Percentiles rank a stretch among this genome's conserved stretches.
Conservation (phyloP, 805 yeast genomes). For the Kluyveromyces nonfermentans region DNA sequence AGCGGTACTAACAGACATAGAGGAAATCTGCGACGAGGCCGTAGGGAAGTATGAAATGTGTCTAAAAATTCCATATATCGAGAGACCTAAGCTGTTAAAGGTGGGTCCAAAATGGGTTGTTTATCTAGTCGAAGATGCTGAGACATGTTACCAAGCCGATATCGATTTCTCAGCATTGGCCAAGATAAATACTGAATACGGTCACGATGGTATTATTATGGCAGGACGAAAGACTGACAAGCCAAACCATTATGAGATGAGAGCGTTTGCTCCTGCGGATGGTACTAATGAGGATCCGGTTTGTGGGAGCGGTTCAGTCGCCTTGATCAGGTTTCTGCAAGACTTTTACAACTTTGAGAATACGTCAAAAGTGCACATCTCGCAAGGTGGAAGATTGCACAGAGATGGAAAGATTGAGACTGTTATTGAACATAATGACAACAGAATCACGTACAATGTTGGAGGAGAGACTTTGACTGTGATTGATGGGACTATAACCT, state of each 20-base stretch:
- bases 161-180: slow-evolving; percentile 27
- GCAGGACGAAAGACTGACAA: slow-evolving; percentile 29
- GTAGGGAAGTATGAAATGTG: slow-evolving; percentile 7
- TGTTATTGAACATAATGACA: slow-evolving; percentile 11
- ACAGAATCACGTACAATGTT: slow-evolving; percentile 20
- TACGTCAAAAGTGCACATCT: slow-evolving; percentile 17
- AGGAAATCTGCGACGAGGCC: slow-evolving; percentile 8
- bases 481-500: slow-evolving; percentile 26
- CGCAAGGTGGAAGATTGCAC: slow-evolving; percentile 33
- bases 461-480: slow-evolving; percentile 35
- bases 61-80: slow-evolving; percentile 9
- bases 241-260: slow-evolving; percentile 31
- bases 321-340: slow-evolving; percentile 25
- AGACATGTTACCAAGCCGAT: slow-evolving; percentile 26
- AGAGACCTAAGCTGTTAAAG: slow-evolving; percentile 25
- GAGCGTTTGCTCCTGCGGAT: slow-evolving; percentile 35
- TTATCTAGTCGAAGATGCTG: slow-evolving; percentile 25
- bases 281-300: slow-evolving; percentile 43
- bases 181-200: slow-evolving; percentile 11
- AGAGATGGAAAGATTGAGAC: slow-evolving; percentile 33
- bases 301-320: slow-evolving; percentile 43
- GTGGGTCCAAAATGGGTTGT: slow-evolving; percentile 43
- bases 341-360: slow-evolving; percentile 13
- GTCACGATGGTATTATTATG: slow-evolving; percentile 31
- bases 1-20: slow-evolving; percentile 12